A percentile compares a stretch with the other conserved stretches of the same genome.
Conservation (phyloP, 163 green algal genomes). For the Volvox carteri region DNA sequence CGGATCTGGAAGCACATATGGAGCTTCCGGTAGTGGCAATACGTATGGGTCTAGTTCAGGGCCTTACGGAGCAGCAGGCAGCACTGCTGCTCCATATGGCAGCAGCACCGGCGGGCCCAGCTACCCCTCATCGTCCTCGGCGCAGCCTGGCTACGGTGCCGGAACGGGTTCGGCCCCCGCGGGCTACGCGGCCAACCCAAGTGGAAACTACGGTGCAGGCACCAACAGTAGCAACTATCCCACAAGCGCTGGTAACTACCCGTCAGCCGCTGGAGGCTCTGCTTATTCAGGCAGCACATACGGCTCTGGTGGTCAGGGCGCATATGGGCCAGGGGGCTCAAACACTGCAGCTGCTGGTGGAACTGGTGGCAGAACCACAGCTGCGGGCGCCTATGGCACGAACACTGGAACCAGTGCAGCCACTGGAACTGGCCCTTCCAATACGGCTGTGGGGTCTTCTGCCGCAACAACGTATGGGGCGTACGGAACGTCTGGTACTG, state of each 20-base stretch:
- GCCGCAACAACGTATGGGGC: not conserved
- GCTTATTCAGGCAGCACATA: not conserved
- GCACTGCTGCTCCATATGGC: not conserved
- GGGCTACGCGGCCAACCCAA: not conserved
- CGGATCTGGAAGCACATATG: not conserved
- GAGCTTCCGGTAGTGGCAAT: not conserved
- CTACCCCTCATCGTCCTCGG: not conserved
- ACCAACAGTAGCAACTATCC: not conserved
- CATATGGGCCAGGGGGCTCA: not conserved
- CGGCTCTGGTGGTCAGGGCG: not conserved
- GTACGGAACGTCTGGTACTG: not conserved
- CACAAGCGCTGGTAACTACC: not conserved
- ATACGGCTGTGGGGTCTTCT: not conserved
- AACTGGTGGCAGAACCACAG: not conserved
- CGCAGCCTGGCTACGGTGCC: not conserved
- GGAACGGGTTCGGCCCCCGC: not conserved
- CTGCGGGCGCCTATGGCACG: not conserved
- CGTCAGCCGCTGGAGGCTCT: not conserved
- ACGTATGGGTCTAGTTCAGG: not conserved
- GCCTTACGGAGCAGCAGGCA: not conserved
- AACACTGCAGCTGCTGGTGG: not conserved
- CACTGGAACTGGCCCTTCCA: not conserved
- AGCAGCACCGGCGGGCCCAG: not conserved
- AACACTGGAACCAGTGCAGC: not conserved
- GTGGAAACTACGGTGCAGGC: not conserved